phyloP scores from a whole-genome alignment of 768 basidiomycete genomes.

The Asterophora lycoperdoides region DNA sequence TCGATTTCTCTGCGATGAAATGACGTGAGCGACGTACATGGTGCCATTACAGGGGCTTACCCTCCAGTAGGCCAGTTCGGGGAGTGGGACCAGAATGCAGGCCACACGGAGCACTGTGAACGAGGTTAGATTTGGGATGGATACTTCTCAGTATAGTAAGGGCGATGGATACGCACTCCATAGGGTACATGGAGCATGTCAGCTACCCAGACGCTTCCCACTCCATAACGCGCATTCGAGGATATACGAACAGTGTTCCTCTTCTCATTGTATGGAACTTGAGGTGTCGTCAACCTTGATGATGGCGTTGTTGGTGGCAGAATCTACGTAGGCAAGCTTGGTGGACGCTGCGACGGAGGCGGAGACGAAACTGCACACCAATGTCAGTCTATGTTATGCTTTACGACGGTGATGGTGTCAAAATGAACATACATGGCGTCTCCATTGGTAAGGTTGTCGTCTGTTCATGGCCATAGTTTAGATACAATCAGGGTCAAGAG shows the following conservation, averaged over 20 bases:
- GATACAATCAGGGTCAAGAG: conserved; percentile 33
- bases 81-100: conserved; percentile 59
- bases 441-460: conserved; percentile 68
- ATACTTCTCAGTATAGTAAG: background rate
- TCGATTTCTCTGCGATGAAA: conserved; percentile 55
- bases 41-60: conserved; percentile 23
- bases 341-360: conserved; percentile 40
- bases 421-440: conserved; percentile 43
- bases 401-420: background rate
- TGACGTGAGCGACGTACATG: too few relatives aligned
- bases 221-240: conserved; percentile 46
- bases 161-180: conserved; percentile 38
- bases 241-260: conserved; percentile 65
- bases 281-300: conserved; percentile 73
- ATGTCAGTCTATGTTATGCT: background rate
- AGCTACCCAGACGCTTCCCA: conserved; percentile 60
- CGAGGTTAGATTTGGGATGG: background rate
- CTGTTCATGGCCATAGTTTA: conserved; percentile 27
- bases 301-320: conserved; percentile 63
- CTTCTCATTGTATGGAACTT: conserved; percentile 49
- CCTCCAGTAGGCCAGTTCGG: conserved; percentile 61
- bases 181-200: conserved; percentile 65
- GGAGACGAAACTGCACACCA: conserved; percentile 41
- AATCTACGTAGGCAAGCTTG: conserved; percentile 59
- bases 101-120: conserved; percentile 66